phyloP scores from a whole-genome alignment of 371 early-diverging fungal genomes.

The Circinella umbellata region DNA sequence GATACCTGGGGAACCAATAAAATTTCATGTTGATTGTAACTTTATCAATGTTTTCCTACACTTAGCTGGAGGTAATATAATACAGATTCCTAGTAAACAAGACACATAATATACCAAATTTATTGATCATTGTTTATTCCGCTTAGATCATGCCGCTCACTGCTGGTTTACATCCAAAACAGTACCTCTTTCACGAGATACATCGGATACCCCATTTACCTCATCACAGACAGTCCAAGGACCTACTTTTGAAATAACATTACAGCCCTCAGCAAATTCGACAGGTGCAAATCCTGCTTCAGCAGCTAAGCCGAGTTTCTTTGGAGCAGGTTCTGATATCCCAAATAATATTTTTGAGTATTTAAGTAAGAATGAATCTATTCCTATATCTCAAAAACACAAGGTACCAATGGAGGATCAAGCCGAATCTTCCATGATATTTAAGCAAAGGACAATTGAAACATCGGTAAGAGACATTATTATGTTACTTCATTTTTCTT shows the following conservation, averaged over 20 bases:
- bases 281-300: conserved; percentile 10
- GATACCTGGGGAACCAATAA: conserved; percentile 24
- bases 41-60: conserved; percentile 53
- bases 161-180: conserved; percentile 56
- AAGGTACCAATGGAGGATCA: conserved; percentile 59
- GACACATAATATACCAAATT: neutral
- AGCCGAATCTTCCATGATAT: conserved; percentile 64
- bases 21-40: conserved; percentile 41
- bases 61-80: conserved; percentile 24
- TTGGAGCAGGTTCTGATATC: conserved; percentile 47
- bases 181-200: neutral
- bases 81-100: neutral
- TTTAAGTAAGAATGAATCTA: conserved; percentile 34
- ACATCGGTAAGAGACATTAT: conserved; percentile 55
- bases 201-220: neutral
- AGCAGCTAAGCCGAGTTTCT: conserved; percentile 31
- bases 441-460: conserved; percentile 67
- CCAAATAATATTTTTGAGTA: conserved; percentile 40
- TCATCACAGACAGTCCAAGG: conserved; percentile 9
- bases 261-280: conserved; percentile 35
- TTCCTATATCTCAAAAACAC: conserved; percentile 57
- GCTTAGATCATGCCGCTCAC: conserved; percentile 27
- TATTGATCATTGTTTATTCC: neutral
- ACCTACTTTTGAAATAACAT: conserved; percentile 54
- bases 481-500: too few relatives aligned